phyloP scores from a whole-genome alignment of 1,139 yeast species.

The Blastobotrys persicus region DNA sequence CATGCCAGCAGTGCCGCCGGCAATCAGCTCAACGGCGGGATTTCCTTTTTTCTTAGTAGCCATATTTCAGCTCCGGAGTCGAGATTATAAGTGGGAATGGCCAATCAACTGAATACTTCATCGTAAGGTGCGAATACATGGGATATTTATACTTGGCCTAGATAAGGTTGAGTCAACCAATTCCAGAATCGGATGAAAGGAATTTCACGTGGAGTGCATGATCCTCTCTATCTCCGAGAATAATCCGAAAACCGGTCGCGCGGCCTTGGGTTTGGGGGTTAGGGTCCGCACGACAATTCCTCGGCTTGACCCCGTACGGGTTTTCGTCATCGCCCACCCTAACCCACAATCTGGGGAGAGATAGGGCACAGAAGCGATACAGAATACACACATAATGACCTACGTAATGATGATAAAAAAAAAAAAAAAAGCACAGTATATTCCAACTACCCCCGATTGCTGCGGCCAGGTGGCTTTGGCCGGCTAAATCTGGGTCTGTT shows the following conservation, averaged over 20 bases:
- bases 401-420: no score
- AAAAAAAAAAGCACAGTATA: no score
- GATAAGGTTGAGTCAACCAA: background rate
- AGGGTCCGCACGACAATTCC: background rate
- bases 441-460: no score
- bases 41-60: conserved; percentile 35
- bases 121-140: background rate
- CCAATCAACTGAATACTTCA: conserved; percentile 1
- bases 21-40: conserved; percentile 73
- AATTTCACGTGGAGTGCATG: conserved; percentile 6
- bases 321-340: no score
- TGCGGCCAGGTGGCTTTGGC: conserved; percentile 40
- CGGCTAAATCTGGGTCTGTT: conserved; percentile 30
- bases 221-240: conserved; percentile 6
- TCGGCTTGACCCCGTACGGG: background rate
- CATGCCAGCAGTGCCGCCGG: conserved; percentile 97
- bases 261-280: background rate
- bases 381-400: no score
- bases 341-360: no score
- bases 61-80: no score
- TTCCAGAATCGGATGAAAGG: conserved; percentile 3
- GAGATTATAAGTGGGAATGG: background rate
- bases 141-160: conserved; percentile 1
- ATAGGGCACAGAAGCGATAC: no score
- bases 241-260: conserved; percentile 3